These are phyloP conservation scores for Fraxinus quadrangulata DNA, from an alignment of 257 asterid species.

Conservation along the genomic window DNA sequence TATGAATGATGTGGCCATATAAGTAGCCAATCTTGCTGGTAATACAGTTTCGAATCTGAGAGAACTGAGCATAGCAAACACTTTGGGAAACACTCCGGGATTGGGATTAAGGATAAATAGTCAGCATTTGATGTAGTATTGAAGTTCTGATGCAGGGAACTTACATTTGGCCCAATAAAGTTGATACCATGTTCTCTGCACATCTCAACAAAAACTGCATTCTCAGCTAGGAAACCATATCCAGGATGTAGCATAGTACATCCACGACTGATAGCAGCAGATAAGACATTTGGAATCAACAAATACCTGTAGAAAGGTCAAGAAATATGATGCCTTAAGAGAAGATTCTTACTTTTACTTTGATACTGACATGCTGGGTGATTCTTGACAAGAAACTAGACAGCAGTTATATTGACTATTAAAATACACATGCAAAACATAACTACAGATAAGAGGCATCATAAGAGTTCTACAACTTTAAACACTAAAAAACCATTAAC, in stretches of 20 bases:
- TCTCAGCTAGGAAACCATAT: slow-evolving; percentile 96
- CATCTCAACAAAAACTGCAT: slow-evolving; percentile 94
- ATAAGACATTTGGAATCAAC: slow-evolving; percentile 80
- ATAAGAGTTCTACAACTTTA: not conserved
- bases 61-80: not conserved
- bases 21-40: slow-evolving; percentile 15
- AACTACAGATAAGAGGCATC: not conserved
- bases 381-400: not conserved
- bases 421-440: not conserved
- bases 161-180: slow-evolving; percentile 96
- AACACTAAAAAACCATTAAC: not conserved
- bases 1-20: not conserved
- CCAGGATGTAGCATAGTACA: slow-evolving; percentile 99
- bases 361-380: not conserved
- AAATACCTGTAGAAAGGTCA: slow-evolving; percentile 59
- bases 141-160: slow-evolving; percentile 24
- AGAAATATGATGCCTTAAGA: not conserved
- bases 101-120: not conserved
- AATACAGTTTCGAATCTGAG: not conserved
- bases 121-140: slow-evolving; percentile 17
- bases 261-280: slow-evolving; percentile 87
- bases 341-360: not conserved
- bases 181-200: slow-evolving; percentile 88
- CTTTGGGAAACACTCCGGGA: not conserved
- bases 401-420: not conserved